Percentiles rank a stretch among this genome's conserved stretches.
These are phyloP conservation scores for Xylaria nigripes DNA, from an alignment of 495 filamentous ascomycete species.

Conservation along the genomic window DNA sequence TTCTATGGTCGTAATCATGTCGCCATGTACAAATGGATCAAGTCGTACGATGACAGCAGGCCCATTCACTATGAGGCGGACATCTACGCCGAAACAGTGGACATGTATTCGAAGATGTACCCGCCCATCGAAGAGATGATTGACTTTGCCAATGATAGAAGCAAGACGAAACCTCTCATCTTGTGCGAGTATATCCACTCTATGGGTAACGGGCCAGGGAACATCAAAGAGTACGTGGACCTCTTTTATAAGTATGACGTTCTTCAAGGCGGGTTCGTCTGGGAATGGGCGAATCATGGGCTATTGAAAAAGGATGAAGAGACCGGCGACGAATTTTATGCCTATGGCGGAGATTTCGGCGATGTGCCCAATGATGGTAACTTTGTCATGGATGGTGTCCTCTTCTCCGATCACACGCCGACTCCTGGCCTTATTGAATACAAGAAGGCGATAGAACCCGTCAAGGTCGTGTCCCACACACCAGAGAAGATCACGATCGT, in stretches of 20 bases:
- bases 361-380: slow-evolving; percentile 56
- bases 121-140: slow-evolving; percentile 44
- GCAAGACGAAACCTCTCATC: slow-evolving; percentile 48
- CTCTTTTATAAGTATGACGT: slow-evolving; percentile 48
- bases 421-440: slow-evolving; percentile 52
- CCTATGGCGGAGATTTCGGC: slow-evolving; percentile 60
- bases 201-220: slow-evolving; percentile 67
- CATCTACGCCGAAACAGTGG: slow-evolving; percentile 46
- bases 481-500: slow-evolving; percentile 24
- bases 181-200: slow-evolving; percentile 64
- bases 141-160: slow-evolving; percentile 36
- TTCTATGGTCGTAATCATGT: slow-evolving; percentile 58
- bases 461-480: slow-evolving; percentile 27
- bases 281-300: slow-evolving; percentile 70
- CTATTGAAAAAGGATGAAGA: slow-evolving; percentile 44
- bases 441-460: slow-evolving; percentile 53
- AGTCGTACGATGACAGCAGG: slow-evolving; percentile 46
- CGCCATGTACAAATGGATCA: slow-evolving; percentile 57
- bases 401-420: slow-evolving; percentile 49
- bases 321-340: slow-evolving; percentile 48
- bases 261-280: slow-evolving; percentile 63
- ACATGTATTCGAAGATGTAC: slow-evolving; percentile 65
- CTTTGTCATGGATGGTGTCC: slow-evolving; percentile 61
- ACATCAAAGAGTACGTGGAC: slow-evolving; percentile 56
- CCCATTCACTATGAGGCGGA: slow-evolving; percentile 63